Percentiles rank a stretch among this genome's conserved stretches.
Conservation (phyloP, 805 yeast genomes). For the Metschnikowia reukaufii region DNA sequence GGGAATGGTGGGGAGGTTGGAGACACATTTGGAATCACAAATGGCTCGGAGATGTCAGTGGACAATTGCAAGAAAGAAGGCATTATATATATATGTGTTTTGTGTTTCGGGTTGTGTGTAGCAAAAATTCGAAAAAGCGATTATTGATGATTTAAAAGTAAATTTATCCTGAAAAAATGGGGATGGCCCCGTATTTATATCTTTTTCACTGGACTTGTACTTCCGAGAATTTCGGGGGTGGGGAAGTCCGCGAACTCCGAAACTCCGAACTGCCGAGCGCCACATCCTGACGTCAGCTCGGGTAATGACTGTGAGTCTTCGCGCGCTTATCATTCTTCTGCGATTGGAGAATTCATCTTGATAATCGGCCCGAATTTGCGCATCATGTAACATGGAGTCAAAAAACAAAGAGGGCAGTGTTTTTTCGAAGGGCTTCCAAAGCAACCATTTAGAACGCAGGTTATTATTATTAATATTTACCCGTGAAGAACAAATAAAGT, state of each 20-base stretch:
- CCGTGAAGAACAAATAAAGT: no score
- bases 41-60: constrained; percentile 58
- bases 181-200: constrained; percentile 12
- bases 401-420: no score
- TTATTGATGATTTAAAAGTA: background rate
- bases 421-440: no score
- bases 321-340: constrained; percentile 10
- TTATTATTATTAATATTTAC: no score
- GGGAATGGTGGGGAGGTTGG: constrained; percentile 44
- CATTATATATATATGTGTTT: constrained; percentile 8
- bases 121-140: background rate
- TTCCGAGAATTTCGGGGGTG: constrained; percentile 16
- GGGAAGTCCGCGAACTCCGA: constrained; percentile 20
- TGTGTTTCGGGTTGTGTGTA: background rate
- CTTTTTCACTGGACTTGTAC: constrained; percentile 19
- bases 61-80: constrained; percentile 49
- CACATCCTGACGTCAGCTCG: constrained; percentile 18
- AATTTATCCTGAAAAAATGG: background rate
- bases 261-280: constrained; percentile 13
- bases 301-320: constrained; percentile 5
- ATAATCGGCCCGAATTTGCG: background rate
- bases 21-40: constrained; percentile 62
- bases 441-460: no score
- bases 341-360: constrained; percentile 4
- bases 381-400: background rate